These are phyloP conservation scores for Aeschynomene evenia DNA, from an alignment of 306 rosid species.

Conservation along the genomic window DNA sequence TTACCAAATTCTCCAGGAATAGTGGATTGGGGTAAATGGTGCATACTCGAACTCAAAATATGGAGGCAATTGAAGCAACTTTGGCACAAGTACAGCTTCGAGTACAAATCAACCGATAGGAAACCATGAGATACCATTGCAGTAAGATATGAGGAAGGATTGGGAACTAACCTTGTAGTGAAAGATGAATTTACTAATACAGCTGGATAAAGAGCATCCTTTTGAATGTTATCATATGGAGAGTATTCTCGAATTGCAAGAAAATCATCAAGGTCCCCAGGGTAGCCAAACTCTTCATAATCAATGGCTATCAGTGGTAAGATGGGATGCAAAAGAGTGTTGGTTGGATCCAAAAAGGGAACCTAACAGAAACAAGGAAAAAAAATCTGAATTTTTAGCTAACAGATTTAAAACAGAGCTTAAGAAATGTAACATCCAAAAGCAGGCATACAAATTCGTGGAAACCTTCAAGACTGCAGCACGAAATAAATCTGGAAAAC, in stretches of 20 bases:
- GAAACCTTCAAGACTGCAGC: constrained; percentile 84
- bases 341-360: constrained; percentile 83
- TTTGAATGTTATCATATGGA: constrained; percentile 86
- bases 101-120: background rate
- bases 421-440: constrained; percentile 17
- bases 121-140: constrained; percentile 3
- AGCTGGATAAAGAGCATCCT: constrained; percentile 75
- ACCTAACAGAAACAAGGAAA: constrained; percentile 51
- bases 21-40: too few species aligned
- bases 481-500: constrained; percentile 68
- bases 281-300: constrained; percentile 93
- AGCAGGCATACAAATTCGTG: constrained; percentile 1
- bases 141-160: constrained; percentile 5
- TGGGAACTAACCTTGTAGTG: constrained; percentile 63
- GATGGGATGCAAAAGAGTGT: constrained; percentile 82
- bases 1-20: too few species aligned
- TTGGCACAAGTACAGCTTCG: too few species aligned
- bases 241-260: constrained; percentile 73
- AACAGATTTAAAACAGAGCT: constrained; percentile 22
- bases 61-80: too few species aligned
- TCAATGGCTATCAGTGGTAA: constrained; percentile 73
- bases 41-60: too few species aligned
- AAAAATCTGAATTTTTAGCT: constrained; percentile 13
- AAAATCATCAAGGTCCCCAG: constrained; percentile 74
- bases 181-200: constrained; percentile 74